Percentiles rank a stretch among this genome's conserved stretches.
phyloP scores from a whole-genome alignment of 2,329 filamentous ascomycete genomes.

The Davidsoniella neocaledoniae region DNA sequence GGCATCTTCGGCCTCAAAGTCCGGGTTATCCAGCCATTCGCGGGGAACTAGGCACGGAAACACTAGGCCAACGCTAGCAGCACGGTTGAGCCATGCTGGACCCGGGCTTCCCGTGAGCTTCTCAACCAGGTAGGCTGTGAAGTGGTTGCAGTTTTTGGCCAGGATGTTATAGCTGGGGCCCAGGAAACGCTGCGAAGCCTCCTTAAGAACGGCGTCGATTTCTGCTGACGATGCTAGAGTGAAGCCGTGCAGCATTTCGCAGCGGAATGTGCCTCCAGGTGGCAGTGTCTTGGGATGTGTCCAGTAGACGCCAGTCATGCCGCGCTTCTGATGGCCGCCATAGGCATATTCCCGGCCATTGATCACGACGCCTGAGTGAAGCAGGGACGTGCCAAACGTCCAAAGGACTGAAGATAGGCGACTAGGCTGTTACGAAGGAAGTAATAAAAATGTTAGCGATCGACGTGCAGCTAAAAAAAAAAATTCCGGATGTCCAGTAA shows the following conservation, averaged over 20 bases:
- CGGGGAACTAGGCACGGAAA: slow-evolving; percentile 67
- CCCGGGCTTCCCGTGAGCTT: slow-evolving; percentile 53
- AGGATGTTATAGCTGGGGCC: slow-evolving; percentile 68
- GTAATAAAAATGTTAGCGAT: background rate
- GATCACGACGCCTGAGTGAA: slow-evolving; percentile 73
- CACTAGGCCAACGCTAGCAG: slow-evolving; percentile 66
- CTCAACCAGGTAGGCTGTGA: slow-evolving; percentile 60
- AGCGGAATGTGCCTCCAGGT: slow-evolving; percentile 60
- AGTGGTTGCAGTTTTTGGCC: slow-evolving; percentile 78
- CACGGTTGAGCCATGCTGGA: slow-evolving; percentile 64
- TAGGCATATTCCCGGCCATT: slow-evolving; percentile 70
- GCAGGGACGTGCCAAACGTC: slow-evolving; percentile 58
- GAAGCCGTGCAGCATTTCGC: slow-evolving; percentile 63
- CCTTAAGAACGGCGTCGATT: slow-evolving; percentile 52
- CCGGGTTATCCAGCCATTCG: slow-evolving; percentile 68
- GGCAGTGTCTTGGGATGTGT: slow-evolving; percentile 56
- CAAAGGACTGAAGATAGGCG: slow-evolving; percentile 61
- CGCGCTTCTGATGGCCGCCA: slow-evolving; percentile 57
- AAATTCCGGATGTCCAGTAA: background rate
- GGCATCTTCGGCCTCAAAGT: slow-evolving; percentile 56
- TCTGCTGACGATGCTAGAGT: slow-evolving; percentile 52
- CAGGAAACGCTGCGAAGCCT: slow-evolving; percentile 54
- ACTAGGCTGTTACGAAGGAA: slow-evolving; percentile 37
- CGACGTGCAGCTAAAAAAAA: background rate
- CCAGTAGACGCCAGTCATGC: slow-evolving; percentile 68